These are phyloP conservation scores for Amanita jacksonii DNA, from an alignment of 768 basidiomycete genomes.

Conservation along the genomic window DNA sequence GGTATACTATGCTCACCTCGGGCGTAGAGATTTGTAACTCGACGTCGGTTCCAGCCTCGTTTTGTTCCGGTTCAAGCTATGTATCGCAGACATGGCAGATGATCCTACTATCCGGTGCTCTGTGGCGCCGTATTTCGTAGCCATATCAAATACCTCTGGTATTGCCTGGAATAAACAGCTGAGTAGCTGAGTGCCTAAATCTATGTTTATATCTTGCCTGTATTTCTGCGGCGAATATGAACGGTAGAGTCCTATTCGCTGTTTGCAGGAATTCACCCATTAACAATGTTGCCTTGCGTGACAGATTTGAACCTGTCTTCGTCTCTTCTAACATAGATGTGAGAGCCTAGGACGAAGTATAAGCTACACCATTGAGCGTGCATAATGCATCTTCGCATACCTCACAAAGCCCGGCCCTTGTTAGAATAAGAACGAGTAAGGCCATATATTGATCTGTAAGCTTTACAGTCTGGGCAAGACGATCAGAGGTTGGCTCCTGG, in stretches of 20 bases:
- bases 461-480: constrained; percentile 50
- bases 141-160: constrained; percentile 76
- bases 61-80: constrained; percentile 89
- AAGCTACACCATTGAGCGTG: neutral
- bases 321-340: constrained; percentile 79
- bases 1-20: constrained; percentile 36
- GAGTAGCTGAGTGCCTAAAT: neutral
- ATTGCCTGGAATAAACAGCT: constrained; percentile 44
- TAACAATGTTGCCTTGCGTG: constrained; percentile 83
- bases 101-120: constrained; percentile 78
- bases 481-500: constrained; percentile 30
- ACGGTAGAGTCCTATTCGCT: constrained; percentile 79
- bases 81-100: constrained; percentile 77
- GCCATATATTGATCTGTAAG: constrained; percentile 91
- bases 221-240: constrained; percentile 71
- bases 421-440: constrained; percentile 73
- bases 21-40: constrained; percentile 45
- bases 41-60: constrained; percentile 50
- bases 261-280: constrained; percentile 88
- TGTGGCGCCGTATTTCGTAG: constrained; percentile 69
- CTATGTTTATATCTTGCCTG: constrained; percentile 45
- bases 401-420: constrained; percentile 82
- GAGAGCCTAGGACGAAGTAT: constrained; percentile 49
- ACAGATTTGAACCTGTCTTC: constrained; percentile 58
- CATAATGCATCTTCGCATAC: constrained; percentile 32